Evolutionary conservation across 257 asterid genomes (phyloP), one percentile per base, ranked within the genome.

Genomic region (Ocimum tenuiflorum): DNA sequence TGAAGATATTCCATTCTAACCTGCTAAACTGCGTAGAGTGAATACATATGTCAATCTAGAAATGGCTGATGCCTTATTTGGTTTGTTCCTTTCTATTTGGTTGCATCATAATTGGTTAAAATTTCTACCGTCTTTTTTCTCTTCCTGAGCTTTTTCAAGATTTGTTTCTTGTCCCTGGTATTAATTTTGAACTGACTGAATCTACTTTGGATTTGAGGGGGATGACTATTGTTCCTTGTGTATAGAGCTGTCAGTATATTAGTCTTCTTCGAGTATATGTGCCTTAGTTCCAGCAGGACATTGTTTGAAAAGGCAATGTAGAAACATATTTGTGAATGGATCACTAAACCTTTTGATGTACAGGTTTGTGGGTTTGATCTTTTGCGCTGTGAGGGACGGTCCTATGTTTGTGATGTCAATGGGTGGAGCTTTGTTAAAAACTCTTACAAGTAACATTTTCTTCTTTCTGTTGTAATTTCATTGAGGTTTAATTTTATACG

Each of bases 341-440:
- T 18, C 14, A 5, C 55, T 62, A 56, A 42, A 65, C 17, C 48
- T 63, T 66, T 4, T 72, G 35, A 70, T 71, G 58, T 65, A 67
- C 97, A 92, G 99, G 99, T 92, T 68, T 92, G 99, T 79, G 99
- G 99, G 53, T 92, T 92, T 77, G 99, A 92, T 82, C 97, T 92
- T 70, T 81, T 92, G 79, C 97, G 99, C 43, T 82, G 97, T 29
- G 99, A 85, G 79, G 97, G 98, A 46, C 85, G 91, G 39, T 92
- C 98, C 64, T 92, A 89, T 80, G 98, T 92, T 36, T 92, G 96
- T 80, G 98, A 89, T 80, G 97, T 92, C 77, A 92, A 92, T 70
- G 99, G 99, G 45, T 92, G 97, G 97, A 89, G 99, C 79, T 92
- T 89, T 78, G 99, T 89, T 51, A 92, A 92, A 79, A 92, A 92